These are phyloP conservation scores for Ophiostoma piceae DNA, from an alignment of 2,329 filamentous ascomycete genomes.

Conservation along the genomic window DNA sequence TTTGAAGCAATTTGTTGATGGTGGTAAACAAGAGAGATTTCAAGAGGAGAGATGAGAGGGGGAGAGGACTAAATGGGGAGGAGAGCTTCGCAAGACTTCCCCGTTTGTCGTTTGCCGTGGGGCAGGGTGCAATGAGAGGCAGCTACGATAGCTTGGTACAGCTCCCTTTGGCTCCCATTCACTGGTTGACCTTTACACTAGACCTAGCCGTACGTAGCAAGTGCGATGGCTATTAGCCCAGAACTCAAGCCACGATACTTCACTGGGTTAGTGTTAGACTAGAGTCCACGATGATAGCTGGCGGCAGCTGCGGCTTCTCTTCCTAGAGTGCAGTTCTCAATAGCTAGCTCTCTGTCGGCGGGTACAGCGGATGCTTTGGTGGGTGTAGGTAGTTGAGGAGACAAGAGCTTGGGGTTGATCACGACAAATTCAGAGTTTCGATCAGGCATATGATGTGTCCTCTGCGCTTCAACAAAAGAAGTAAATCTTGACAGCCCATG, in stretches of 20 bases:
- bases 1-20: neutral
- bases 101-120: neutral
- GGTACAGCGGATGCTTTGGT: neutral
- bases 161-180: too few relatives aligned
- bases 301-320: neutral
- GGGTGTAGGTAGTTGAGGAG: neutral
- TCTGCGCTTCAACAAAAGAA: too few relatives aligned
- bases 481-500: too few relatives aligned
- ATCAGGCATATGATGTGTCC: too few relatives aligned
- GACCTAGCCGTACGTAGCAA: neutral
- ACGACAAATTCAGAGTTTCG: too few relatives aligned
- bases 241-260: too few relatives aligned
- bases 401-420: too few relatives aligned
- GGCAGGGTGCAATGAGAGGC: neutral
- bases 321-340: neutral
- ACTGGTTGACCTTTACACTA: too few relatives aligned
- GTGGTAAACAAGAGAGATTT: neutral
- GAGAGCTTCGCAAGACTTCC: too few relatives aligned
- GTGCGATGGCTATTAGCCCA: neutral
- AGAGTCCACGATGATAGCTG: neutral
- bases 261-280: neutral
- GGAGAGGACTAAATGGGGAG: neutral
- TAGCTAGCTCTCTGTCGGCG: too few relatives aligned
- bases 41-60: neutral
- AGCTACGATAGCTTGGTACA: too few relatives aligned